Base-by-base conservation (phyloP, 169 alveolate species). In the Plasmodium ovale region DNA sequence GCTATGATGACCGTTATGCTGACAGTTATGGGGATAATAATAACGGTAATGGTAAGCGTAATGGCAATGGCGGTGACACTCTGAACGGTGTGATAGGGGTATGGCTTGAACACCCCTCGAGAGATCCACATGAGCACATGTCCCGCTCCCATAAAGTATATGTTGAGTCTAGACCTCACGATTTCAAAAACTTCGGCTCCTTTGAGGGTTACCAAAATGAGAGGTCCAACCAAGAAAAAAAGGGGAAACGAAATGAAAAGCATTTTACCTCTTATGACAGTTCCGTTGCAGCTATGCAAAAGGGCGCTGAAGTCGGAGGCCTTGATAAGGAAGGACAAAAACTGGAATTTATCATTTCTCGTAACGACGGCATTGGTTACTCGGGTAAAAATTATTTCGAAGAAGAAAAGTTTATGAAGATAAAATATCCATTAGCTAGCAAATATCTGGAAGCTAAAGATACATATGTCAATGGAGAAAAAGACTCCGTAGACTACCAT, bases 351-450 rank as follows among this genome's bases (percentile, higher is more conserved):
- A 9, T 27, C 12, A 35, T n/a, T 51, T 21, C 62, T 29, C 51
- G 33, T 35, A 54, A 59, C 14, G 37, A 16, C 14, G 37, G 16
- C 60, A 51, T 14, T 21, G 59, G 54, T 31, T 49, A 37, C 42
- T 7, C 68, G 21, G 82, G 59, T 31, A 44, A 54, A 12, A 79
- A 65, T 29, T 79, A 37, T 44, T 79, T 79, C 56, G 89, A 79
- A 53, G n/a, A 47, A 42, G 89, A 79, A 9, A 79, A 65, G 49
- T 79, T 27, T 70, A 35, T 65, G 16, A 12, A 65, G 31, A 39
- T 79, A 79, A 33, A 79, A 47, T 79, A 51, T 42, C 82, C 82
- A 64, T 6, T 64, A 65, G 39, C 58, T 31, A 59, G 25, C 14
- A 37, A 64, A 31, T 27, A 0, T 4, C 31, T 3, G n/a, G 49